Evolutionary conservation across 1,139 yeast species (phyloP).

Genomic region (Saccharomyces pastorianus): DNA sequence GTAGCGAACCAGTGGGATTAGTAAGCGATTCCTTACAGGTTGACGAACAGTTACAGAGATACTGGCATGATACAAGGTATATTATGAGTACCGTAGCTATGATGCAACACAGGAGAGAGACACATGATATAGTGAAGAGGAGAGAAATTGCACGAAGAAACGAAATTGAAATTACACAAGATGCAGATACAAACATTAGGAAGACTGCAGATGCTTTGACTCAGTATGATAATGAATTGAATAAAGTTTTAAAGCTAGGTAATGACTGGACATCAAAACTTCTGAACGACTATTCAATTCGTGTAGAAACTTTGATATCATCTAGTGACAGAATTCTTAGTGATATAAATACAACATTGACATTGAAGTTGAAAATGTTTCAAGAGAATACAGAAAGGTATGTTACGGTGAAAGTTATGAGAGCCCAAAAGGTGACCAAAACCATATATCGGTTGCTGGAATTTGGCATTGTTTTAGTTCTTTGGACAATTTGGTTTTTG

Average conservation of each 20-base stretch:
- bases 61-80: constrained; percentile 23
- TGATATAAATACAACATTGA: constrained; percentile 74
- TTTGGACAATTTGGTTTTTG: constrained; percentile 65
- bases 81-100: constrained; percentile 19
- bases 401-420: constrained; percentile 31
- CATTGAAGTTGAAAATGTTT: constrained; percentile 62
- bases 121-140: constrained; percentile 20
- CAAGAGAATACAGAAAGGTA: constrained; percentile 59
- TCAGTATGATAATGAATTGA: constrained; percentile 19
- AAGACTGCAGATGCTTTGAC: constrained; percentile 16
- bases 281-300: constrained; percentile 28
- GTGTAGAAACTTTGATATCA: constrained; percentile 53
- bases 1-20: neutral
- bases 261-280: constrained; percentile 26
- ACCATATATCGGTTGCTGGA: constrained; percentile 42
- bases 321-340: constrained; percentile 70
- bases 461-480: constrained; percentile 47
- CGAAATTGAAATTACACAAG: constrained; percentile 10
- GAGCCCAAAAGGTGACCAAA: constrained; percentile 32
- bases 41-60: constrained; percentile 20
- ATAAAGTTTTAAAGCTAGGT: constrained; percentile 20
- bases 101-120: constrained; percentile 23
- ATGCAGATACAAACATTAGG: constrained; percentile 14
- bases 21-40: constrained; percentile 5
- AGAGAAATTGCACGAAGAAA: constrained; percentile 17